Percentiles rank a stretch among this genome's conserved stretches.
These are phyloP conservation scores for Coccomyxa subellipsoidea DNA, from an alignment of 163 green algal species.

Conservation along the genomic window DNA sequence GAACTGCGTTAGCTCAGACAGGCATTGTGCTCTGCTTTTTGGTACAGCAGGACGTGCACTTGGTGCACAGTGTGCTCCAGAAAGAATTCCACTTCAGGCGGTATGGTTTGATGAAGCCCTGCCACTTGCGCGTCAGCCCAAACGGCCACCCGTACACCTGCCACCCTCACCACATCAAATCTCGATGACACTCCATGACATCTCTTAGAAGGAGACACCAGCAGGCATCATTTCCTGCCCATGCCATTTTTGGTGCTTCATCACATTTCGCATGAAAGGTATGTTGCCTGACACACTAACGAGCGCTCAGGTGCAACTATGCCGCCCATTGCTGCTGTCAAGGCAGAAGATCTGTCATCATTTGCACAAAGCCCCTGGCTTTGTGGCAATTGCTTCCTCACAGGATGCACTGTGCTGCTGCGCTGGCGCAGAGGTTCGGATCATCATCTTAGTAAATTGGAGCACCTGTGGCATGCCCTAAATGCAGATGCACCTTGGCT, in stretches of 20 bases:
- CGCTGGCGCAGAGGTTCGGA: too few species aligned
- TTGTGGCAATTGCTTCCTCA: too few species aligned
- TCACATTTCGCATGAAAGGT: not conserved
- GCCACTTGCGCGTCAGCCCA: not conserved
- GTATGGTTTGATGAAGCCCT: constrained; percentile 1
- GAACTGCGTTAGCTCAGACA: not conserved
- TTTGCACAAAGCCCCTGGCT: too few species aligned
- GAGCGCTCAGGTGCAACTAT: not conserved
- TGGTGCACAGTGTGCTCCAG: not conserved
- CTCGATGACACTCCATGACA: too few species aligned
- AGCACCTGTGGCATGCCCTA: too few species aligned
- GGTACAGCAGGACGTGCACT: not conserved
- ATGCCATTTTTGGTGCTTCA: too few species aligned
- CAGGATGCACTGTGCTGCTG: too few species aligned
- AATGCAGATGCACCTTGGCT: too few species aligned
- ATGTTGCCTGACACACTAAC: not conserved
- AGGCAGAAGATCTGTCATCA: not conserved
- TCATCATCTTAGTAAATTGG: too few species aligned
- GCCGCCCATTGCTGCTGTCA: not conserved
- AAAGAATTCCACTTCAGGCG: not conserved
- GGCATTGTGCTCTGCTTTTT: not conserved
- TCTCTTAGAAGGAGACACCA: too few species aligned
- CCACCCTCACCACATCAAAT: too few species aligned
- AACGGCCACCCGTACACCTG: constrained; percentile 1
- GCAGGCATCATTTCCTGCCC: too few species aligned